A percentile compares a stretch with the other conserved stretches of the same genome.
phyloP scores from a whole-genome alignment of 2,329 filamentous ascomycete genomes.

The Cercospora brassicicola region DNA sequence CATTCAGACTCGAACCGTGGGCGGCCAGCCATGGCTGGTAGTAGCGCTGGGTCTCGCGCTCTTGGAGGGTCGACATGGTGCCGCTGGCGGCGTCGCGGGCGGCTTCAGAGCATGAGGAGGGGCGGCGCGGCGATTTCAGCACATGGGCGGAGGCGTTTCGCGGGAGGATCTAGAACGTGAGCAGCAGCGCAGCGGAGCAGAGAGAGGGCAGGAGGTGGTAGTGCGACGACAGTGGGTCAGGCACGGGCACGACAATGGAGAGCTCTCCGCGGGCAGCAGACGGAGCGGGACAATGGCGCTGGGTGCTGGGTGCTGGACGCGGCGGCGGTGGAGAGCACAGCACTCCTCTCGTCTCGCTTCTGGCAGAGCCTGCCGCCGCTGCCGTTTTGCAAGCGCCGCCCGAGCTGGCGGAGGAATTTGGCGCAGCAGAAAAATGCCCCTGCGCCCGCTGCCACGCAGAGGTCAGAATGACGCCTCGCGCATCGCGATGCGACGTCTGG shows the following conservation, averaged over 20 bases:
- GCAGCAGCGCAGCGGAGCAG: not conserved
- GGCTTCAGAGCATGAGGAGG: not conserved
- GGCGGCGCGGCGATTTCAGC: not conserved
- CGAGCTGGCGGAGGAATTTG: not conserved
- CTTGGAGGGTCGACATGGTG: constrained; percentile 12
- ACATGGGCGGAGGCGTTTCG: not conserved
- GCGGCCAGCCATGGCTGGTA: constrained; percentile 32
- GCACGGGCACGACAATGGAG: not conserved
- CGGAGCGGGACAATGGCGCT: not conserved
- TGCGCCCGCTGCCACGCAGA: not conserved
- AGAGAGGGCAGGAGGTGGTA: not conserved
- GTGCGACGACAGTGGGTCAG: not conserved
- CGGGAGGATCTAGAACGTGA: not conserved
- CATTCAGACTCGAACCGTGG: constrained; percentile 29
- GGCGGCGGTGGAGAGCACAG: not conserved
- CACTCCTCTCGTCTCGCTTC: not conserved
- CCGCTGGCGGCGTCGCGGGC: not conserved
- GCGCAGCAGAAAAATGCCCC: not conserved
- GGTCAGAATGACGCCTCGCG: constrained; percentile 1
- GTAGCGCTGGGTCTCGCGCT: constrained; percentile 24
- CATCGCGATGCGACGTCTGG: not conserved
- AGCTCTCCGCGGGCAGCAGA: not conserved
- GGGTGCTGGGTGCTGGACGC: not conserved
- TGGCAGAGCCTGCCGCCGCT: not conserved
- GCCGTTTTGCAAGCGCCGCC: not conserved